Conservation (phyloP, 2,329 filamentous ascomycete species). For the Dactylellina sp. region DNA sequence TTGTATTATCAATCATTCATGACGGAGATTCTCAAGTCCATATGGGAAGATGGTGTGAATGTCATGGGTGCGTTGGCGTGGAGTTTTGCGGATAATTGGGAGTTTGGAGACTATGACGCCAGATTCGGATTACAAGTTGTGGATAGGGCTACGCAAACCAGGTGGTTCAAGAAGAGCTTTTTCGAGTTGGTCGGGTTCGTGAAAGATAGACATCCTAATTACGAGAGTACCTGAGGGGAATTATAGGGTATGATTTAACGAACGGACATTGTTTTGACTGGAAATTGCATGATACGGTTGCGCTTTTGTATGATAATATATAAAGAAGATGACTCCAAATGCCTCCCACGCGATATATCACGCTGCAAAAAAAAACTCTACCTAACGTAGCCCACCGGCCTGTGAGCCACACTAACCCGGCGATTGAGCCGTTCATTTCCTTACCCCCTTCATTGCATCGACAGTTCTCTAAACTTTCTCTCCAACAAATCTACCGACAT, state of each 20-base stretch:
- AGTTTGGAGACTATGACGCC: slow-evolving; percentile 33
- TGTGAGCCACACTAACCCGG: not conserved
- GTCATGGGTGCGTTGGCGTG: slow-evolving; percentile 70
- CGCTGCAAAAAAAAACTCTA: not conserved
- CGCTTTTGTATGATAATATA: slow-evolving; percentile 5
- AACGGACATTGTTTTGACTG: not conserved
- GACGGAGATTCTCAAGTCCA: slow-evolving; percentile 69
- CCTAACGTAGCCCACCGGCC: too few species aligned
- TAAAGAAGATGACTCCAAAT: not conserved
- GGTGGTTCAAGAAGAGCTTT: slow-evolving; percentile 40
- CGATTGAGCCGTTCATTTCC: too few species aligned
- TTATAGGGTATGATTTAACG: not conserved
- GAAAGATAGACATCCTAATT: slow-evolving; percentile 35
- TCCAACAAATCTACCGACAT: too few species aligned
- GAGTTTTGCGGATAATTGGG: slow-evolving; percentile 59
- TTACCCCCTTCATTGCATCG: too few species aligned
- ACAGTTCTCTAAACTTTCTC: too few species aligned
- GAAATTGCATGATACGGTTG: slow-evolving; percentile 1
- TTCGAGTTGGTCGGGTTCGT: slow-evolving; percentile 38
- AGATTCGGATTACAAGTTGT: slow-evolving; percentile 36
- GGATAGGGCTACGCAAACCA: slow-evolving; percentile 17
- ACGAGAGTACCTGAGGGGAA: slow-evolving; percentile 12
- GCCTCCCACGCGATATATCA: not conserved
- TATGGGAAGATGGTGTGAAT: slow-evolving; percentile 70
- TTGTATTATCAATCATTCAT: slow-evolving; percentile 70